Base-by-base conservation (phyloP, 768 basidiomycete genomes). In the Suillus hirtellus region DNA sequence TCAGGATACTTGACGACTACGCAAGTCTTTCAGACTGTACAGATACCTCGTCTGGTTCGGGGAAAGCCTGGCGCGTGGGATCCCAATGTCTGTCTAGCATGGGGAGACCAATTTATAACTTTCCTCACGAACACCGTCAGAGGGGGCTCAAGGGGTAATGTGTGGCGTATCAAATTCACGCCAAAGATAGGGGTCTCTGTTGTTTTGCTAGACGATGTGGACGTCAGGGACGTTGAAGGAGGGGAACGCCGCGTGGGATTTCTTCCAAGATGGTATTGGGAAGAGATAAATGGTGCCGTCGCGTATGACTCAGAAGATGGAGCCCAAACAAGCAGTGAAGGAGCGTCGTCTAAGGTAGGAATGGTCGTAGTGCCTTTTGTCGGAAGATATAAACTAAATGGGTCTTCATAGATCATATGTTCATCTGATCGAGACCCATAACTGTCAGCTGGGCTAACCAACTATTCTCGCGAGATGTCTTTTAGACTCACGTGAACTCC, bases 161-260 rank as follows among this genome's bases (percentile, higher is more conserved):
- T 94, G 58, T 94, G 92, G 90, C 85, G 93, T 49, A 84, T 88
- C 35, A 81, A 72, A 52, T 91, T 94, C 66, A 73, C 72, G 3
- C 90, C 91, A 65, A 76, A 80, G 42, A 72, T 72, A 46, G 92
- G 91, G 3, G 77, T 88, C n/a, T 78, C 72, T n/a, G 70, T 87
- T 49, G 68, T 69, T 52, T 69, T 75, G 54, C 78, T 95, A 42
- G 83, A 83, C 63, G 72, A 75, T 4, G 73, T 69, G 54, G 86
- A 78, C 11, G 75, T 86, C 37, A 78, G 75, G 52, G 90, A 90
- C 19, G 89, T 92, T 1, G 77, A 76, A 63, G 83, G 78, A 27
- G 86, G 84, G 5, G 90, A 92, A 73, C 89, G 90, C 60, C 78
- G 92, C 56, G 82, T 91, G 24, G 92, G 93, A n/a, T 90, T 94